Evolutionary conservation across 148 eudicot species (phyloP).

Genomic region (Polygonum maritimum): DNA sequence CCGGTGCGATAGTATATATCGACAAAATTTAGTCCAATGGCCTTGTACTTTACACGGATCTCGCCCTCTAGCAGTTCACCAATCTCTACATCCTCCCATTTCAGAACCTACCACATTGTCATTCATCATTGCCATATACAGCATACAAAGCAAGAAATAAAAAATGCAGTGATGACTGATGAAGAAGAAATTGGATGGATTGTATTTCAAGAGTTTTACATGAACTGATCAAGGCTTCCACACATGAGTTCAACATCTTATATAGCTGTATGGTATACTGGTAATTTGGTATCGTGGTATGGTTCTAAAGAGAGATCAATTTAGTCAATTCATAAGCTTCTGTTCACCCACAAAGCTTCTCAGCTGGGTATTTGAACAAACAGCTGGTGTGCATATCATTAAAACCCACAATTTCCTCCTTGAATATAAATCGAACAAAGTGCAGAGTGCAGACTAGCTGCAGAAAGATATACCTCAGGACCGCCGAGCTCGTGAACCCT

Average conservation of each 20-base stretch:
- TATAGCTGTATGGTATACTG: not conserved
- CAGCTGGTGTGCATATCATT: not conserved
- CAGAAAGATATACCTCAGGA: conserved; percentile 42
- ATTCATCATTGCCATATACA: not conserved
- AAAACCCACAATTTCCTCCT: not conserved
- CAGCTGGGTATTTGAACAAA: not conserved
- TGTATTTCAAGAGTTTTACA: not conserved
- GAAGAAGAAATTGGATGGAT: not conserved
- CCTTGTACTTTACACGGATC: conserved; percentile 68
- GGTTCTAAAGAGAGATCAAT: not conserved
- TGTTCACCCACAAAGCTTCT: not conserved
- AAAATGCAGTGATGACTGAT: not conserved
- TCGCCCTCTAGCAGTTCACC: conserved; percentile 83
- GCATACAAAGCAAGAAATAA: not conserved
- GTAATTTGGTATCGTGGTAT: not conserved
- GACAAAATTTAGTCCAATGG: conserved; percentile 72
- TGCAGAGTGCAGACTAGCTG: not conserved
- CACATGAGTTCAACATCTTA: not conserved
- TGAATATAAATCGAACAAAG: not conserved
- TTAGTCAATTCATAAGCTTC: not conserved
- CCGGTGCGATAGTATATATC: conserved; percentile 80
- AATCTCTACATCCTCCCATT: conserved; percentile 88
- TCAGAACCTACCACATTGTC: conserved; percentile 46
- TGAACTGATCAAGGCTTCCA: not conserved
- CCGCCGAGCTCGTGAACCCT: conserved; percentile 68